Evolutionary conservation across 345 rosid species (phyloP), one percentile per base, ranked within the genome.

Genomic region (Aquilaria sinensis): DNA sequence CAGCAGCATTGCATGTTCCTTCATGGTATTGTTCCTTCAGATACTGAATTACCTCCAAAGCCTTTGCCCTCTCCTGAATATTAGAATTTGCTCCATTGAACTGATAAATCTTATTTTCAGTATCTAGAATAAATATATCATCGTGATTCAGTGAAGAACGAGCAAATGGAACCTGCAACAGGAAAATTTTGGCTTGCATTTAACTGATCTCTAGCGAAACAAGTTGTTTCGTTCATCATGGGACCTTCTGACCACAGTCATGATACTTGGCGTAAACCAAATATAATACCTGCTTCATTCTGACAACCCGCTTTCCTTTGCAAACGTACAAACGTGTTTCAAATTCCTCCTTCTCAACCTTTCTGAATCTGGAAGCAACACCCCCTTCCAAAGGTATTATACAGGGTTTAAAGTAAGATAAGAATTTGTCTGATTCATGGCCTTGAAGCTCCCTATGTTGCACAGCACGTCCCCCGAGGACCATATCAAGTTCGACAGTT

Each of bases 1-100:
- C 73, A 34, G 92, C 94, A 72, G 86, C 88, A 60, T 86, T 82
- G 71, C 98, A 86, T 61, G 77, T 86, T 64, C 90, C 92, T 11
- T 56, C 73, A 81, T 92, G 98, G 74, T 79, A 83, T 64, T 74
- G 78, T 60, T 92, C 95, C 68, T 80, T 88, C 31, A 92, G 81
- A 72, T 81, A 90, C 74, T 91, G 96, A 83, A 90, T 81, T 45
- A 92, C 96, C 83, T 80, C 97, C 78, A 88, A 82, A 51, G 99
- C 96, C 80, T 95, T 95, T 47, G 92, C 99, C 67, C 99, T 85
- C 75, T 95, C 99, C 72, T 95, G 99, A 70, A 95, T 91, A 75
- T 85, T 95, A 46, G 99, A 91, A 75, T 95, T 91, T 73, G 96
- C 81, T 61, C 97, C 99, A 71, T 95, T 95, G 83, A 95, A 95